Conservation (phyloP, 1,139 yeast species). For the Kazachstania sp. region DNA sequence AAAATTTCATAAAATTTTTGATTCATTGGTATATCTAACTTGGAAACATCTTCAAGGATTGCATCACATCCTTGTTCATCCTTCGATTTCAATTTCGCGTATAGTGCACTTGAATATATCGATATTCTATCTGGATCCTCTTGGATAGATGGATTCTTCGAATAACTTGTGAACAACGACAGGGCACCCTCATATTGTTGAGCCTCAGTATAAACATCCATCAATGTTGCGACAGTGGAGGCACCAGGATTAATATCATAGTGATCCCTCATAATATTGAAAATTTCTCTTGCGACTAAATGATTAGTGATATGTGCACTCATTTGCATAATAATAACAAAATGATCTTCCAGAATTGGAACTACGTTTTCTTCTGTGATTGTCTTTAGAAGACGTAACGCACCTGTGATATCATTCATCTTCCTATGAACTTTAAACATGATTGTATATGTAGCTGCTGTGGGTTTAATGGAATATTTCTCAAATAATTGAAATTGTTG, state of each 20-base stretch:
- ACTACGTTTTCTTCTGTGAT: slow-evolving; percentile 21
- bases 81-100: slow-evolving; percentile 15
- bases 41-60: slow-evolving; percentile 9
- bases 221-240: slow-evolving; percentile 20
- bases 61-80: slow-evolving; percentile 14
- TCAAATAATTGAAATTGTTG: slow-evolving; percentile 37
- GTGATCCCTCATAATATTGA: slow-evolving; percentile 25
- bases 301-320: slow-evolving; percentile 32
- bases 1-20: slow-evolving; percentile 20
- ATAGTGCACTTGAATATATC: slow-evolving; percentile 20
- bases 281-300: slow-evolving; percentile 29
- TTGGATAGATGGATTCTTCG: slow-evolving; percentile 2
- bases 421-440: slow-evolving; percentile 38
- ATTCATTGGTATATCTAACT: slow-evolving; percentile 9
- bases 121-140: slow-evolving; percentile 9
- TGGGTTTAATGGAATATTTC: slow-evolving; percentile 33
- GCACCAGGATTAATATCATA: slow-evolving; percentile 27
- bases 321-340: slow-evolving; percentile 29
- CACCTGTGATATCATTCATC: slow-evolving; percentile 33
- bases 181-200: slow-evolving; percentile 17
- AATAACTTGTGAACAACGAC: slow-evolving; percentile 15
- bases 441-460: slow-evolving; percentile 35
- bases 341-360: slow-evolving; percentile 21
- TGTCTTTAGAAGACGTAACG: slow-evolving; percentile 38
- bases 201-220: slow-evolving; percentile 25